Conservation (phyloP, 164 flowering plant genomes). For the Vitis amurensis region DNA sequence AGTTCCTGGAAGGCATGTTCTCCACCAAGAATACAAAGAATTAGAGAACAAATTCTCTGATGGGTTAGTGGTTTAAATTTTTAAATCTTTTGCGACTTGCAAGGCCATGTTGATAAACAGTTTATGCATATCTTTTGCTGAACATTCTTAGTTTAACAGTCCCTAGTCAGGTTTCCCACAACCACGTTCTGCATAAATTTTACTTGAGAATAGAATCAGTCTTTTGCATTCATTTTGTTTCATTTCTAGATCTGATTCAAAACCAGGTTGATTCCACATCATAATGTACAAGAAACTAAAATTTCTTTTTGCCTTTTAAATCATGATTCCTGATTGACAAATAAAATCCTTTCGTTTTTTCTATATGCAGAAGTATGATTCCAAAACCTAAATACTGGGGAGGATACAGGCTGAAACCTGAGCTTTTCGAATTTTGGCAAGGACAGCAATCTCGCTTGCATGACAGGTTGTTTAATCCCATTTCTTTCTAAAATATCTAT, state of each 20-base stretch:
- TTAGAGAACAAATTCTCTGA: constrained; percentile 72
- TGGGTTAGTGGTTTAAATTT: constrained; percentile 49
- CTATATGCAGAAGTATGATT: constrained; percentile 66
- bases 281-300: too few species aligned
- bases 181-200: neutral
- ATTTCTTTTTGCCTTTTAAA: too few species aligned
- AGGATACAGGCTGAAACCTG: constrained; percentile 87
- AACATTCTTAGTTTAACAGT: neutral
- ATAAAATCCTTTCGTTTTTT: neutral
- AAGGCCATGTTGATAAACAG: neutral
- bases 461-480: constrained; percentile 59
- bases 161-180: neutral
- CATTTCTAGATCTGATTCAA: too few species aligned
- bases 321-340: too few species aligned
- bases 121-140: neutral
- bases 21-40: constrained; percentile 57
- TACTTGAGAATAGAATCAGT: too few species aligned
- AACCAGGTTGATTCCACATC: too few species aligned
- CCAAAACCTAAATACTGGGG: constrained; percentile 95
- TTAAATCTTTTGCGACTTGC: neutral
- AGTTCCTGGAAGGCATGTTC: constrained; percentile 72
- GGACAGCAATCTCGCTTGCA: constrained; percentile 91
- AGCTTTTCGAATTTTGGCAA: constrained; percentile 87
- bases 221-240: too few species aligned
- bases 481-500: neutral